Percentiles rank a stretch among this genome's conserved stretches.
These are phyloP conservation scores for Fusarium kyushuense DNA, from an alignment of 2,329 filamentous ascomycete species.

Conservation along the genomic window DNA sequence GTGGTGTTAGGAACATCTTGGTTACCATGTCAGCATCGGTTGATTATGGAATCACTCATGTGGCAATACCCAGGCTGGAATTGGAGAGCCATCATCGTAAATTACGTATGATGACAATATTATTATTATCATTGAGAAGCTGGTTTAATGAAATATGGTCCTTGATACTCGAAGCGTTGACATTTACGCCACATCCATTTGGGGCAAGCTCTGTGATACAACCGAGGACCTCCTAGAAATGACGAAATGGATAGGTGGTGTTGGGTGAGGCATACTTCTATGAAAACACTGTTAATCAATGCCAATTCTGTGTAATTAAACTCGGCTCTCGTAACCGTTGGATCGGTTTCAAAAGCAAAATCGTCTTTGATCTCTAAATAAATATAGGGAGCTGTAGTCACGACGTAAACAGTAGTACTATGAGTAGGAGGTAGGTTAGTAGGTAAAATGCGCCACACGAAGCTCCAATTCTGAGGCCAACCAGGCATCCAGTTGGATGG, in stretches of 20 bases:
- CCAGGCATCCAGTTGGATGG: slow-evolving; percentile 9
- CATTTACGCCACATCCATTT: slow-evolving; percentile 31
- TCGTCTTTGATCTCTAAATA: too few relatives aligned
- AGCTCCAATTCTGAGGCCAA: slow-evolving; percentile 24
- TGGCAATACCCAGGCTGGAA: slow-evolving; percentile 28
- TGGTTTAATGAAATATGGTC: slow-evolving; percentile 11
- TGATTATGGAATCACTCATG: neutral
- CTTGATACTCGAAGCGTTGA: neutral
- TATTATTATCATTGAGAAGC: slow-evolving; percentile 9
- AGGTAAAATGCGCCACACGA: slow-evolving; percentile 36
- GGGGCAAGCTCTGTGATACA: slow-evolving; percentile 16
- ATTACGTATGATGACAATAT: too few relatives aligned
- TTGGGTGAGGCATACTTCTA: neutral
- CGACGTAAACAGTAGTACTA: neutral
- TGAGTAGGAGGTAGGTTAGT: too few relatives aligned
- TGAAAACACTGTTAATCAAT: neutral
- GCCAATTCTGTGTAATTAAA: neutral
- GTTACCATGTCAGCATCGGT: slow-evolving; percentile 33
- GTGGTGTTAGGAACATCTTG: slow-evolving; percentile 28
- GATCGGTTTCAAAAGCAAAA: neutral
- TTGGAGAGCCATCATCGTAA: slow-evolving; percentile 20
- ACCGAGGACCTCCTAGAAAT: slow-evolving; percentile 8
- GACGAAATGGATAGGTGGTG: slow-evolving; percentile 14
- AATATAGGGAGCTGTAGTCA: neutral
- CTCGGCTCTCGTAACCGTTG: neutral